Base-by-base conservation (phyloP, 768 basidiomycete species). In the Hypholoma fasciculare region DNA sequence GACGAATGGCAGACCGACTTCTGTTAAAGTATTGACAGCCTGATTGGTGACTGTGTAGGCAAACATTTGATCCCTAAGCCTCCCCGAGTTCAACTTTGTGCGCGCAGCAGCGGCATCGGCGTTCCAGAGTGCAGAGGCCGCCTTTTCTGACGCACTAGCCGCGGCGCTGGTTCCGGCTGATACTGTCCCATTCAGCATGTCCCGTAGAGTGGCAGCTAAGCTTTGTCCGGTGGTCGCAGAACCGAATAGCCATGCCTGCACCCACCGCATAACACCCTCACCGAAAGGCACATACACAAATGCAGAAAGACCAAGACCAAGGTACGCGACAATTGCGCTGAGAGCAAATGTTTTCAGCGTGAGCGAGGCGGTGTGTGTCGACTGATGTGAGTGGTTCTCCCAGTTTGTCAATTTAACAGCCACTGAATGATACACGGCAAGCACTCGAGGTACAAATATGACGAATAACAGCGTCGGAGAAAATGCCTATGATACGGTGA, bases 251-350 rank as follows among this genome's bases (percentile, higher is more conserved):
- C 73, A 74, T 7, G 72, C 67, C 62, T 82, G 82, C 8, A 81
- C 73, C 50, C 78, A 68, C 7, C 79, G 75, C 90, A 95, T 94
- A 60, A 94, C 85, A 52, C 82, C 82, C 68, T 89, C 89, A 27
- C 95, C 95, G 61, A 96, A 97, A 0, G 95, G 95, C 4, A 96
- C 92, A 69, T 98, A 99, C 50, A 97, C 84, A 67, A 95, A 98
- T 14, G 96, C 94, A n/a, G 90, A 93, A 14, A 98, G 84, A 6
- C 84, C 87, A n/a, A 99, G 82, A 40, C 91, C 90, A 51, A 95
- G 86, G 69, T 96, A 98, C 0, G 96, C 90, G 17, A 96, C 94
- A 67, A 98, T 83, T 0, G 90, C 87, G 34, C 89, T 89, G 54
- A 98, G 81, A 1, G 89, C 85, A 68, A 98, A 99, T 2, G 92